Percentiles rank a stretch among this genome's conserved stretches.
phyloP scores from a whole-genome alignment of 148 eudicot species.

The Rhododendron molle region DNA sequence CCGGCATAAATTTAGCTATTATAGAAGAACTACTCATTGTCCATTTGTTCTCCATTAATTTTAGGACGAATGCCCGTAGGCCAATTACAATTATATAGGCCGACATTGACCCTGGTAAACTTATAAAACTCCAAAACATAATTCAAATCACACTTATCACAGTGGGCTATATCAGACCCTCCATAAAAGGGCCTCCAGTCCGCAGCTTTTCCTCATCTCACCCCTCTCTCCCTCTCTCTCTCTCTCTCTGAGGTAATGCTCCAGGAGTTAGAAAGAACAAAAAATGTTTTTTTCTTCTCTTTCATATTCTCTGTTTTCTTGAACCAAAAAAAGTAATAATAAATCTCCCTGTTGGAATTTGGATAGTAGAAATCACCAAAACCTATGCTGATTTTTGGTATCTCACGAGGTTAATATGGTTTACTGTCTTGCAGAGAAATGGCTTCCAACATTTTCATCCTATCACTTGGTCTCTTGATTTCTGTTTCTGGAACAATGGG shows the following conservation, averaged over 20 bases:
- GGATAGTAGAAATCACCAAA: neutral
- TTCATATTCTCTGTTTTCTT: neutral
- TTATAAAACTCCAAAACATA: neutral
- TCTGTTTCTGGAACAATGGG: slow-evolving; percentile 23
- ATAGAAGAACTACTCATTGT: neutral
- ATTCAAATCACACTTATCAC: neutral
- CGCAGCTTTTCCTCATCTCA: neutral
- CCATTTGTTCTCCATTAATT: neutral
- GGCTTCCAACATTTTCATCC: neutral
- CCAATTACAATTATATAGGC: neutral
- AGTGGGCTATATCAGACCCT: neutral
- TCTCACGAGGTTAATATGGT: neutral
- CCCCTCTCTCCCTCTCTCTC: neutral
- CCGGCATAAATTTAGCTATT: neutral
- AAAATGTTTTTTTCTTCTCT: neutral
- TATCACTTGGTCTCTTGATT: neutral
- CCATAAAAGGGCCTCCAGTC: neutral
- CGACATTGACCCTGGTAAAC: neutral
- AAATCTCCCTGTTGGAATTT: neutral
- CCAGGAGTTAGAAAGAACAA: neutral
- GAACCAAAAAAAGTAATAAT: neutral
- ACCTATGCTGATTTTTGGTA: neutral
- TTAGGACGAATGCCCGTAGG: neutral
- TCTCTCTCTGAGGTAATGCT: neutral
- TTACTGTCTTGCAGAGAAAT: slow-evolving; percentile 10